Percentiles rank a stretch among this genome's conserved stretches.
phyloP scores from a whole-genome alignment of 495 filamentous ascomycete species.

The Podospora australis region DNA sequence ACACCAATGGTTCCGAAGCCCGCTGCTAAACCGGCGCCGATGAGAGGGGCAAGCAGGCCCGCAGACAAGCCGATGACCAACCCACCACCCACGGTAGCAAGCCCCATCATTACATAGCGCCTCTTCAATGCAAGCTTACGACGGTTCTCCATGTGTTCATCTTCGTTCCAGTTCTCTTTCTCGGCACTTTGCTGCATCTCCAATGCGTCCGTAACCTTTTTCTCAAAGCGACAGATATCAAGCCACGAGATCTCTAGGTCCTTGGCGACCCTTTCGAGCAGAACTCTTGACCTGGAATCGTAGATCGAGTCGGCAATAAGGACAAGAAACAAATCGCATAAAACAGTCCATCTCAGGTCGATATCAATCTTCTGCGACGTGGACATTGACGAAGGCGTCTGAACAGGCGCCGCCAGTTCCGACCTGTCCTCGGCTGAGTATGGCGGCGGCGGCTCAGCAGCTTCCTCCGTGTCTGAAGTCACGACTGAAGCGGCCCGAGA shows the following conservation, averaged over 20 bases:
- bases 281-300: conserved; percentile 77
- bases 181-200: conserved; percentile 93
- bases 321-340: conserved; percentile 93
- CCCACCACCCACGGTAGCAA: conserved; percentile 92
- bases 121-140: conserved; percentile 72
- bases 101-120: conserved; percentile 89
- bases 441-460: conserved; percentile 56
- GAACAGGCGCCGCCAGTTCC: conserved; percentile 61
- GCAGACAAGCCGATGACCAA: conserved; percentile 95
- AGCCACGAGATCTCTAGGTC: conserved; percentile 79
- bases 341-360: conserved; percentile 92
- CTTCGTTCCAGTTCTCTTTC: conserved; percentile 96
- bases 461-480: conserved; percentile 28
- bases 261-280: conserved; percentile 77
- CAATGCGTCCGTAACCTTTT: conserved; percentile 91
- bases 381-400: conserved; percentile 73
- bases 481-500: conserved; percentile 19
- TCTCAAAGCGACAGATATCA: conserved; percentile 95
- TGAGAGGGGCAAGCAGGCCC: conserved; percentile 85
- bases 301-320: conserved; percentile 93
- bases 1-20: conserved; percentile 95
- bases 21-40: conserved; percentile 89
- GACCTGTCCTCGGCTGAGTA: conserved; percentile 66
- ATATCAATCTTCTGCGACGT: conserved; percentile 82
- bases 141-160: conserved; percentile 85